Evolutionary conservation across 2,329 filamentous ascomycete genomes (phyloP), one percentile per base, ranked within the genome.

Genomic region (Biscogniauxia mediterranea): DNA sequence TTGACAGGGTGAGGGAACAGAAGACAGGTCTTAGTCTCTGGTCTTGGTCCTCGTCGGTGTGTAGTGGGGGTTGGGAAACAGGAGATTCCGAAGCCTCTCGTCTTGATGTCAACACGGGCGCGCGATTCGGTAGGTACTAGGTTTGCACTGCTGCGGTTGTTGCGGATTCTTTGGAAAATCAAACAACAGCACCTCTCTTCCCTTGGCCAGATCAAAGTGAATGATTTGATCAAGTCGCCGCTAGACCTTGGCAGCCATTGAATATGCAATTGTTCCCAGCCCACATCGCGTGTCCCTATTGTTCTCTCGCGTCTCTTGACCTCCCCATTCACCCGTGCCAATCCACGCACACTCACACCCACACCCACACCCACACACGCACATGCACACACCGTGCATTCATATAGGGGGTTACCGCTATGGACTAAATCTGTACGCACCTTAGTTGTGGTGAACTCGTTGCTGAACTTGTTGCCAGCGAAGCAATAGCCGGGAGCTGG

Each of bases 401-500:
- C 51, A 26, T 52, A 11, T 19, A 32, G 23, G 19, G 51, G 15
- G 23, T 21, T 26, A 52, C 53, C 5, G 52, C 50, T 58, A 13
- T 59, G 57, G 2, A 52, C 57, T 17, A 54, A n/a, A 20, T 54
- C 51, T 32, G 49, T 55, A 75, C 80, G 73, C 74, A 84, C 82
- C 79, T 80, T 64, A 77, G 64, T 65, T 82, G 81, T 52, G 80
- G 77, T 57, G 81, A 77, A 66, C 71, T 76, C 11, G 74, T 73
- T 19, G 75, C 71, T 26, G 75, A 76, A 52, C 73, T 77, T 25
- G 78, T 73, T 46, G 80, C 79, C 53, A 84, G 73, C 3, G 79
- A 74, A 13, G 79, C 75, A 32, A 84, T 79, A 38, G 76, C 78
- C 8, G 81, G 77, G 49, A 84, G 71, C 51, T 84, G 81, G 17